Percentiles rank a stretch among this genome's conserved stretches.
These are phyloP conservation scores for Beauveria varroae DNA, from an alignment of 2,329 filamentous ascomycete species.

Conservation along the genomic window DNA sequence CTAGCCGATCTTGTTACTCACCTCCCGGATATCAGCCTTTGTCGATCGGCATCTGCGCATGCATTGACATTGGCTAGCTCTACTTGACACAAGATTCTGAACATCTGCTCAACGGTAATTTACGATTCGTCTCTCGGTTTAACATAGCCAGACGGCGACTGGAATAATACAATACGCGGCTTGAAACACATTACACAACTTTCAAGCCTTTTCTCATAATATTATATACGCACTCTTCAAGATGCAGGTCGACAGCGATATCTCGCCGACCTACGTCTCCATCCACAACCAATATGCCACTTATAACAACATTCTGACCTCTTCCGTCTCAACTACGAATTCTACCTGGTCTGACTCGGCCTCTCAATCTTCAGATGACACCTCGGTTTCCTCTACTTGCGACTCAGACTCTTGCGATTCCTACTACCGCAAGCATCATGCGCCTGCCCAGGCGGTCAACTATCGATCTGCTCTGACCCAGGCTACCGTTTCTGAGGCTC, in stretches of 20 bases:
- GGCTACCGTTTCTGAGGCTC: constrained; percentile 30
- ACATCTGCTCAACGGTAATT: constrained; percentile 25
- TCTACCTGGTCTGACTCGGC: constrained; percentile 72
- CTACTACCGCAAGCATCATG: constrained; percentile 28
- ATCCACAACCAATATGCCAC: constrained; percentile 43
- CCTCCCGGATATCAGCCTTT: constrained; percentile 33
- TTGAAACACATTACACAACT: constrained; percentile 18
- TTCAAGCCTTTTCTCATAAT: constrained; percentile 21
- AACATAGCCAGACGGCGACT: constrained; percentile 50
- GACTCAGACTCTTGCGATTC: constrained; percentile 43
- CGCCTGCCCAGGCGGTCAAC: constrained; percentile 16
- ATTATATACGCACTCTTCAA: constrained; percentile 34
- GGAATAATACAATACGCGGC: constrained; percentile 32
- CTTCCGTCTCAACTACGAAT: constrained; percentile 66
- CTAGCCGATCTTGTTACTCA: constrained; percentile 33
- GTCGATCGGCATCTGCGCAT: constrained; percentile 23
- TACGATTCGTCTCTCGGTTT: constrained; percentile 37
- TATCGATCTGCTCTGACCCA: constrained; percentile 19
- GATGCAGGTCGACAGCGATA: constrained; percentile 49
- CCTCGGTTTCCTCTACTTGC: constrained; percentile 55
- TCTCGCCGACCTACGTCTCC: constrained; percentile 45
- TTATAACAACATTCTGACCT: constrained; percentile 65
- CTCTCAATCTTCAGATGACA: constrained; percentile 62
- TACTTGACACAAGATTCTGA: constrained; percentile 26
- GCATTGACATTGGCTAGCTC: constrained; percentile 34